A percentile compares a stretch with the other conserved stretches of the same genome.
Conservation (phyloP, 2,329 filamentous ascomycete species). For the Fusarium transvaalense region DNA sequence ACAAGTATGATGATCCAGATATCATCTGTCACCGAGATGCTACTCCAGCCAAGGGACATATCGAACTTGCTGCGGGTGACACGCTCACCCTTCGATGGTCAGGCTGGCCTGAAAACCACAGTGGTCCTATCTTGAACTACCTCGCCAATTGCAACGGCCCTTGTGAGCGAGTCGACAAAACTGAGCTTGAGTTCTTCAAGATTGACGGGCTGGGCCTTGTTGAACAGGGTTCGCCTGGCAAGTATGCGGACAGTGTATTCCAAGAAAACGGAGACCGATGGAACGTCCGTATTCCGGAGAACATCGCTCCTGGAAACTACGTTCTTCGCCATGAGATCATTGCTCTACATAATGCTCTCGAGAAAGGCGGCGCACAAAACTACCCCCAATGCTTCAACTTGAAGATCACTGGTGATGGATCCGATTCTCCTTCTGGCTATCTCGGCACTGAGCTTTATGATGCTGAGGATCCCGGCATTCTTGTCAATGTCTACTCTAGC, state of each 20-base stretch:
- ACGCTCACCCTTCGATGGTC: slow-evolving; percentile 62
- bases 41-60: slow-evolving; percentile 56
- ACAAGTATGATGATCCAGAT: slow-evolving; percentile 55
- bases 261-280: slow-evolving; percentile 65
- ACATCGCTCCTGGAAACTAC: slow-evolving; percentile 64
- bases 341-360: slow-evolving; percentile 62
- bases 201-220: slow-evolving; percentile 58
- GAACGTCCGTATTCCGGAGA: slow-evolving; percentile 62
- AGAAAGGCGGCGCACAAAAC: slow-evolving; percentile 60
- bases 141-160: slow-evolving; percentile 59
- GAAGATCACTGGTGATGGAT: slow-evolving; percentile 58
- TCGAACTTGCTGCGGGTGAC: slow-evolving; percentile 60
- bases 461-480: slow-evolving; percentile 52
- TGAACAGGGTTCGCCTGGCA: slow-evolving; percentile 53
- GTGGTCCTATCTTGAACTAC: slow-evolving; percentile 62
- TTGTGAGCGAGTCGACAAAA: slow-evolving; percentile 58
- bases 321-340: slow-evolving; percentile 69
- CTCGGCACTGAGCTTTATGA: slow-evolving; percentile 55
- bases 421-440: slow-evolving; percentile 50
- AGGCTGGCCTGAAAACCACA: slow-evolving; percentile 63
- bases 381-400: slow-evolving; percentile 68
- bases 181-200: slow-evolving; percentile 60
- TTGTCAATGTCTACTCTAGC: slow-evolving; percentile 53
- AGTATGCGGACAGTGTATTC: slow-evolving; percentile 59
- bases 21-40: slow-evolving; percentile 64